These are phyloP conservation scores for Trametes villosa DNA, from an alignment of 768 basidiomycete genomes.

Conservation along the genomic window DNA sequence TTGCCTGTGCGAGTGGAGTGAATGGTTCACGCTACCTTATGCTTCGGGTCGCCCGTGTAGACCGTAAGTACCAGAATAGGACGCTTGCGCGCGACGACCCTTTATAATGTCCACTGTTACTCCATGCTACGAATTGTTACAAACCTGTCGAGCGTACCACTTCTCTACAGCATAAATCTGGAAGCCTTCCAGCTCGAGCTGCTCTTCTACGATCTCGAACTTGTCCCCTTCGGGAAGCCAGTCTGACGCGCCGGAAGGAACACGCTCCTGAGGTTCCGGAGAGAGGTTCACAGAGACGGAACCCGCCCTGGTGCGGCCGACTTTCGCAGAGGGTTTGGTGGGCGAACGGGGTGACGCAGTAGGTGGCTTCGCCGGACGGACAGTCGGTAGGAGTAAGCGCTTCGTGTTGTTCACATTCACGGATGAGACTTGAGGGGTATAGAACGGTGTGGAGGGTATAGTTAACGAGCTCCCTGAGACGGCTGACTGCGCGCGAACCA, in stretches of 20 bases:
- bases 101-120: constrained; percentile 30
- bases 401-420: constrained; percentile 13
- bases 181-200: constrained; percentile 60
- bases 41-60: constrained; percentile 74
- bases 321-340: constrained; percentile 23
- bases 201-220: constrained; percentile 54
- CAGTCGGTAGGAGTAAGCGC: constrained; percentile 34
- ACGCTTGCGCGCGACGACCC: constrained; percentile 70
- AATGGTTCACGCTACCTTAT: constrained; percentile 48
- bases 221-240: constrained; percentile 50
- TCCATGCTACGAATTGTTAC: not conserved
- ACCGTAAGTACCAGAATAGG: constrained; percentile 68
- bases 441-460: constrained; percentile 21
- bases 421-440: constrained; percentile 25
- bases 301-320: constrained; percentile 28
- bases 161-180: constrained; percentile 89
- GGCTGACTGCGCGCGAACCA: constrained; percentile 20
- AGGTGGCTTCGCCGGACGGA: constrained; percentile 18
- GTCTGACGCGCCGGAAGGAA: constrained; percentile 17
- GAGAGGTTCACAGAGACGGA: constrained; percentile 26
- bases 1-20: not conserved
- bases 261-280: constrained; percentile 25
- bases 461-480: constrained; percentile 11
- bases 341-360: constrained; percentile 16
- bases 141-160: constrained; percentile 51